Evolutionary conservation across 2,329 filamentous ascomycete species (phyloP).

Genomic region (Ophiobolus disseminans): DNA sequence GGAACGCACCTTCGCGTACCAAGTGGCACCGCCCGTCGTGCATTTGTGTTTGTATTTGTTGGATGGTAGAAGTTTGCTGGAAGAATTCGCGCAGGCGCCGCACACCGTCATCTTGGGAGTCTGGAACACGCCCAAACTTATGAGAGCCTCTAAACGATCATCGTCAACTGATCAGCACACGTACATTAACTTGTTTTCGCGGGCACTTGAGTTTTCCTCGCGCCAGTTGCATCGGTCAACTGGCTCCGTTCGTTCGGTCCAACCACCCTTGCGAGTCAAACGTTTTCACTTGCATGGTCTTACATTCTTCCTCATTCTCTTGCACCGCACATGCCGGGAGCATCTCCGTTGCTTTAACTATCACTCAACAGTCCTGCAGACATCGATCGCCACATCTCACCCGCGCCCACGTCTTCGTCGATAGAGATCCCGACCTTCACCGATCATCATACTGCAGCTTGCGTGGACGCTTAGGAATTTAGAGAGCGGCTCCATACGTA

Average conservation of each 20-base stretch:
- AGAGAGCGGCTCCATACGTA: too few species aligned
- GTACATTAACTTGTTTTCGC: conserved; percentile 1
- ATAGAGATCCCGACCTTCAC: too few species aligned
- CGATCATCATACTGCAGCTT: too few species aligned
- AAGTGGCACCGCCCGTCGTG: too few species aligned
- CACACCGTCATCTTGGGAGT: conserved; percentile 9
- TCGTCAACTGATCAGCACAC: conserved; percentile 6
- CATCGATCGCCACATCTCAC: neutral
- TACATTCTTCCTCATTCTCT: too few species aligned
- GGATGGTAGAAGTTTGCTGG: neutral
- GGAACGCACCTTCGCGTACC: too few species aligned
- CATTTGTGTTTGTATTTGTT: neutral
- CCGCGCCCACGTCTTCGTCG: too few species aligned
- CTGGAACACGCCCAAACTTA: conserved; percentile 5
- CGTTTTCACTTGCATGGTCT: neutral
- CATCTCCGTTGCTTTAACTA: neutral
- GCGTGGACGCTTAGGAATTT: too few species aligned
- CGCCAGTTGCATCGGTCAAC: too few species aligned
- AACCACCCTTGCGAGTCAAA: neutral
- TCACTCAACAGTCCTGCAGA: neutral
- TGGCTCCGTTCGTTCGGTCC: too few species aligned
- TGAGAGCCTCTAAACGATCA: conserved; percentile 8
- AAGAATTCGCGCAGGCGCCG: neutral
- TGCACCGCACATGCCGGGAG: neutral
- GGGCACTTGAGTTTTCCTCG: neutral